Evolutionary conservation across 2,329 filamentous ascomycete species (phyloP), one percentile per base, ranked within the genome.

Genomic region (Colletotrichum australisinense): DNA sequence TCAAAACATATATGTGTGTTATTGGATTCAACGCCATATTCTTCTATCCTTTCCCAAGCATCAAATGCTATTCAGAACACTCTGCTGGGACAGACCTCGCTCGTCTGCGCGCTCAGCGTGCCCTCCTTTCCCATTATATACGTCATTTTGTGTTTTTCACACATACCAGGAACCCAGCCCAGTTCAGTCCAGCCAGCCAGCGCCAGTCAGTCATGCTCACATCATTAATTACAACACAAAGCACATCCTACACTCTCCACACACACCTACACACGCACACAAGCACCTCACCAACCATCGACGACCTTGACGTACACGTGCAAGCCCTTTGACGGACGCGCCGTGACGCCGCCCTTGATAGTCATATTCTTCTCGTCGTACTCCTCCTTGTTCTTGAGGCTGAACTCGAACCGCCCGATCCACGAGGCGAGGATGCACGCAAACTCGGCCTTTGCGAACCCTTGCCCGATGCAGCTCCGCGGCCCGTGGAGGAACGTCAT

Each of bases 401-500:
- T 84, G 80, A 92, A 91, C 79, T 91, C 88, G 81, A 97, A 97
- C 49, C 90, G 87, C 1, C 95, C 95, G 4, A 96, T 88, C 87
- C 93, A 91, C 9, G 90, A 88, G 26, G 95, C 95, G 59, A 98
- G 80, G 75, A 98, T 83, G 79, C 93, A 96, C 9, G 94, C 94
- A 82, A 98, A 94, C 85, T 98, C 96, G 0, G 93, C 91, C 80
- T 91, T 93, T 0, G 95, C 93, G 83, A 98, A 98, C 2, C 87
- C 87, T 81, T 92, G 89, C 0, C 95, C 95, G 77, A 98, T 98
- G 80, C 95, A 98, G 79, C 92, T 93, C 66, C 95, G 86, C 2
- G 95, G 95, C 0, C 95, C 95, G 80, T 97, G 94, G 72, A 98
- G 81, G 83, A 98, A 98, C 0, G 94, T 96, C 83, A 96, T 80